Conservation (phyloP, 768 basidiomycete genomes). For the Macrolepiota fuliginosa region DNA sequence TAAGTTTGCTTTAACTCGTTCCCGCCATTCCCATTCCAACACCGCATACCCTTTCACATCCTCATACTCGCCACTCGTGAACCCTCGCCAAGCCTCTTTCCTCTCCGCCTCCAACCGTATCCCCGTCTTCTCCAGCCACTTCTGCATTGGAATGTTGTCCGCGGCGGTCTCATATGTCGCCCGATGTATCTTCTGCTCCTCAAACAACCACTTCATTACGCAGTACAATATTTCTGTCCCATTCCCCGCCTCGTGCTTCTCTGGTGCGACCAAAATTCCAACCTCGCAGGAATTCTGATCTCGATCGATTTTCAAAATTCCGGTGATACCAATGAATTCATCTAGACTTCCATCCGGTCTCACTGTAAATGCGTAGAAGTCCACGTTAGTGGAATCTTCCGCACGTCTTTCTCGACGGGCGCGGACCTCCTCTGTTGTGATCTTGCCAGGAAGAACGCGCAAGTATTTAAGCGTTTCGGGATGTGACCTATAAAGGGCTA, state of each 20-base stretch:
- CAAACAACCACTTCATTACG: constrained; percentile 38
- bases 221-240: constrained; percentile 44
- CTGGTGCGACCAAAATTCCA: constrained; percentile 38
- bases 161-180: constrained; percentile 38
- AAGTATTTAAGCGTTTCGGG: constrained; percentile 36
- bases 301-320: constrained; percentile 37
- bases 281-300: constrained; percentile 34
- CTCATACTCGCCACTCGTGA: constrained; percentile 27
- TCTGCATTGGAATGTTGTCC: constrained; percentile 42
- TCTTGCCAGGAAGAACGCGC: constrained; percentile 33
- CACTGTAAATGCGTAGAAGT: constrained; percentile 35
- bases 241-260: constrained; percentile 33
- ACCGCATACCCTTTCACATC: constrained; percentile 42
- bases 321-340: constrained; percentile 34
- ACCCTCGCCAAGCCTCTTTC: constrained; percentile 39
- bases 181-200: constrained; percentile 38
- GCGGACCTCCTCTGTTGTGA: constrained; percentile 33
- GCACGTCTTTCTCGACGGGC: constrained; percentile 32
- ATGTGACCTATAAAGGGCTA: constrained; percentile 34
- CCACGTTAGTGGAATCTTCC: constrained; percentile 29
- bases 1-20: constrained; percentile 28
- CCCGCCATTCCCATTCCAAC: constrained; percentile 41
- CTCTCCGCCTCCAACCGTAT: constrained; percentile 35
- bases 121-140: constrained; percentile 42
- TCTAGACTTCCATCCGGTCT: constrained; percentile 21